Conservation (phyloP, 768 basidiomycete genomes). For the Russula brevipes region DNA sequence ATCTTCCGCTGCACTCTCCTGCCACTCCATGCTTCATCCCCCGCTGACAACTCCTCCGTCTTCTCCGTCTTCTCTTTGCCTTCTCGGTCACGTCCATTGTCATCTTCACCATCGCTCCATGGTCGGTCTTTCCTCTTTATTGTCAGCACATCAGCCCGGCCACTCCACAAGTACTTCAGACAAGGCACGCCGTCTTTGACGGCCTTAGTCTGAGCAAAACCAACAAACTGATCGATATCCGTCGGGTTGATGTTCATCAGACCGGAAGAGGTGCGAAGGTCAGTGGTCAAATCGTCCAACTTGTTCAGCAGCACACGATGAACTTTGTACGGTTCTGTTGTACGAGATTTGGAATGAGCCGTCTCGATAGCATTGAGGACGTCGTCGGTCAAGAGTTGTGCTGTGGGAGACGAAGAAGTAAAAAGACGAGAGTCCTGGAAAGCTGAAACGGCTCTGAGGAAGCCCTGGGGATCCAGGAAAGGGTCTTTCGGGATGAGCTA, state of each 20-base stretch:
- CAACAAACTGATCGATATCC: slow-evolving; percentile 51
- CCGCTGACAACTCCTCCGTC: slow-evolving; percentile 27
- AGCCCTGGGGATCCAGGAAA: slow-evolving; percentile 61
- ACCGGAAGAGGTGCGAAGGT: slow-evolving; percentile 31
- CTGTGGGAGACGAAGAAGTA: slow-evolving; percentile 10
- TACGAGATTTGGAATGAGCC: slow-evolving; percentile 44
- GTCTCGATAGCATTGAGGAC: slow-evolving; percentile 44
- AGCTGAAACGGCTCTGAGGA: slow-evolving; percentile 44
- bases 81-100: slow-evolving; percentile 36
- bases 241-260: slow-evolving; percentile 29
- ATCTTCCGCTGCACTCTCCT: slow-evolving; percentile 44
- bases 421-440: slow-evolving; percentile 28
- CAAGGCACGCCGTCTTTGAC: slow-evolving; percentile 34
- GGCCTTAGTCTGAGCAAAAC: slow-evolving; percentile 35
- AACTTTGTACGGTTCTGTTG: slow-evolving; percentile 53
- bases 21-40: slow-evolving; percentile 31
- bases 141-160: slow-evolving; percentile 31
- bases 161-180: slow-evolving; percentile 35
- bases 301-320: slow-evolving; percentile 58
- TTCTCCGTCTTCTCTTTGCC: slow-evolving; percentile 29
- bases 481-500: slow-evolving; percentile 65
- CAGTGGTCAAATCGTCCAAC: slow-evolving; percentile 48
- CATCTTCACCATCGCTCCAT: slow-evolving; percentile 36
- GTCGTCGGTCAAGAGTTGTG: slow-evolving; percentile 37
- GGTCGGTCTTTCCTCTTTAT: slow-evolving; percentile 36